Base-by-base conservation (phyloP, 257 asterid species). In the Apocynum venetum region DNA sequence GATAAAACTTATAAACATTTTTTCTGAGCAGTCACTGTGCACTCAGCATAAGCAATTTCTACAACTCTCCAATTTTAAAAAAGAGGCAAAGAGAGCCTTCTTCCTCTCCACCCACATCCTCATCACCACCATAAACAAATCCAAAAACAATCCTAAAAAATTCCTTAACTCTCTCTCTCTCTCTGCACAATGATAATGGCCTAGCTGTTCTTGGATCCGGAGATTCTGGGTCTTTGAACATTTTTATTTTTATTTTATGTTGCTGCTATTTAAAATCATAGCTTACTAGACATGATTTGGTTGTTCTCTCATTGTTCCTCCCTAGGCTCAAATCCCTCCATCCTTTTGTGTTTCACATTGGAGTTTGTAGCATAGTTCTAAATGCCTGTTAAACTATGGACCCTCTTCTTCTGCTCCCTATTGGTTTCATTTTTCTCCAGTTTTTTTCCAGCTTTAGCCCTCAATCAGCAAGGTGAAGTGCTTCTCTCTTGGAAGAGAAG, bases 401-500 rank as follows among this genome's bases (percentile, higher is more conserved):
- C 52, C 76, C 77, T 77, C 20, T 4, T 71, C 49, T 57, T 15
- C 55, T 13, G 14, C 9, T 1, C 38, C 60, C 41, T 71, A 64
- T 65, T 46, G 41, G 31, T 19, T 44, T 19, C 43, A 14, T 47
- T 47, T 76, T 68, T 66, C 31, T 36, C 64, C 74, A 13, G 47
- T 73, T 67, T 66, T 38, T 47, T 79, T 19, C 61, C 77, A 56
- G 73, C 79, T 82, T 83, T 53, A 41, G 78, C 86, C 17, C 78
- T 87, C 72, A 86, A 89, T 68, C 80, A 80, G 36, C 94, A 87
- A 78, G 97, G 96, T 0, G 82, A 89, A 56, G 84, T 89, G 6
- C 91, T 92, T 71, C 88, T 92, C 10, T 63, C 85, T 0, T 92
- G 97, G 97, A 90, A 88, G 77, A 78, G 19, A 49, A 83, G 82